phyloP scores from a whole-genome alignment of 345 rosid genomes.

The Moringa oleifera region DNA sequence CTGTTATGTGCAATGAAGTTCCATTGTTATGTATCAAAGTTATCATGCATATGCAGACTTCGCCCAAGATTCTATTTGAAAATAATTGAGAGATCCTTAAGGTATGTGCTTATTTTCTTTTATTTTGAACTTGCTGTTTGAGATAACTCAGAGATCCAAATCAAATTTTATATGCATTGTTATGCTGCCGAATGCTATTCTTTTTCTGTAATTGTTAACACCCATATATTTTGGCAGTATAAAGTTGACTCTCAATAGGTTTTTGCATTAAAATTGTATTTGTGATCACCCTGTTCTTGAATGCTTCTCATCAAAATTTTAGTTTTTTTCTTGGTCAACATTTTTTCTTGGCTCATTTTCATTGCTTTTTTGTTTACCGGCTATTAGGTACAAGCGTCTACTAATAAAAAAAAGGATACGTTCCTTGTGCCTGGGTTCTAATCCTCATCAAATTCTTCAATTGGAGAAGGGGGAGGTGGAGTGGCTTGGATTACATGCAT shows the following conservation, averaged over 20 bases:
- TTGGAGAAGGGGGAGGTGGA: conserved; percentile 49
- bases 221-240: too few species aligned
- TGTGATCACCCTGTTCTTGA: not conserved
- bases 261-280: not conserved
- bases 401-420: conserved; percentile 52
- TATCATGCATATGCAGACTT: conserved; percentile 50
- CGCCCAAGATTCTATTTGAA: conserved; percentile 24
- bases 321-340: not conserved
- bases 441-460: conserved; percentile 32
- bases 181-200: not conserved
- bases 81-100: conserved; percentile 44
- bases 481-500: conserved; percentile 79
- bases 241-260: not conserved
- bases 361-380: not conserved
- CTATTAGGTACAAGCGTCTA: conserved; percentile 44
- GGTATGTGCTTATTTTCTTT: conserved; percentile 28
- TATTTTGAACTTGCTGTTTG: too few species aligned
- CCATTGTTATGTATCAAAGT: conserved; percentile 54
- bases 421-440: conserved; percentile 19
- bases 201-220: too few species aligned
- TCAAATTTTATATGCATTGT: not conserved
- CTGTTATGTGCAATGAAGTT: conserved; percentile 80
- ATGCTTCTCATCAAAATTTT: not conserved
- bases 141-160: too few species aligned
- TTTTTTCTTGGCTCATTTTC: not conserved